phyloP scores from a whole-genome alignment of 352 stramenopile species.

The Globisporangium nunn region DNA sequence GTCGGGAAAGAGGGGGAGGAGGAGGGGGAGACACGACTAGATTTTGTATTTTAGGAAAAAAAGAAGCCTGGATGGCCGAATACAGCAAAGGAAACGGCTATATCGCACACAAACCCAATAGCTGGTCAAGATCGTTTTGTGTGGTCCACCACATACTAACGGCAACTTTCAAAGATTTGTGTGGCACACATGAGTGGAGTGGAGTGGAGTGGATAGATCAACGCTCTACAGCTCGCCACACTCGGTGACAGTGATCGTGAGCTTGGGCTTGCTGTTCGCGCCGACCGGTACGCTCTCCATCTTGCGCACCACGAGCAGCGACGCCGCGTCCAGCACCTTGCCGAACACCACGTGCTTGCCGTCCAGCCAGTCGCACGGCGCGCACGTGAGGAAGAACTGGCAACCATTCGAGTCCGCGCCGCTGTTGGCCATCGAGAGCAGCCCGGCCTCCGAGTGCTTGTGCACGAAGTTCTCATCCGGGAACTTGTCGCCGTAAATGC shows the following conservation, averaged over 20 bases:
- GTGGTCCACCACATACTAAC: neutral
- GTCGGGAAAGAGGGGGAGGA: neutral
- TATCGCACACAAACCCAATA: too few relatives aligned
- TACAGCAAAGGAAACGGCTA: neutral
- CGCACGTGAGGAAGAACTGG: constrained; percentile 73
- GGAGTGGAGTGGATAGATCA: neutral
- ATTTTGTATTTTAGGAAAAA: too few relatives aligned
- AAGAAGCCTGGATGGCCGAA: neutral
- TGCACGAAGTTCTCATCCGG: constrained; percentile 72
- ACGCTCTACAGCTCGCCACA: constrained; percentile 79
- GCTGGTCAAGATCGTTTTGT: constrained; percentile 8
- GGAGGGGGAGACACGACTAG: neutral
- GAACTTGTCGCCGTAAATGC: constrained; percentile 82
- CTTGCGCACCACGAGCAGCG: constrained; percentile 64
- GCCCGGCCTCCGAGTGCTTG: constrained; percentile 54
- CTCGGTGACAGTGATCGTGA: constrained; percentile 82
- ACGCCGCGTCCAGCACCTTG: constrained; percentile 83
- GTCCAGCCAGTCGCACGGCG: constrained; percentile 38
- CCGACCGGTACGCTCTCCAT: constrained; percentile 88
- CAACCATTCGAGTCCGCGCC: constrained; percentile 68
- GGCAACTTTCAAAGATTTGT: too few relatives aligned
- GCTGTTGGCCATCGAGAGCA: constrained; percentile 82
- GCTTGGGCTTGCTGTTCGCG: constrained; percentile 81
- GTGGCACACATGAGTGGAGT: too few relatives aligned
- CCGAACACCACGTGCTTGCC: constrained; percentile 97